Evolutionary conservation across 257 asterid species (phyloP).

Genomic region (Agastache rugosa): DNA sequence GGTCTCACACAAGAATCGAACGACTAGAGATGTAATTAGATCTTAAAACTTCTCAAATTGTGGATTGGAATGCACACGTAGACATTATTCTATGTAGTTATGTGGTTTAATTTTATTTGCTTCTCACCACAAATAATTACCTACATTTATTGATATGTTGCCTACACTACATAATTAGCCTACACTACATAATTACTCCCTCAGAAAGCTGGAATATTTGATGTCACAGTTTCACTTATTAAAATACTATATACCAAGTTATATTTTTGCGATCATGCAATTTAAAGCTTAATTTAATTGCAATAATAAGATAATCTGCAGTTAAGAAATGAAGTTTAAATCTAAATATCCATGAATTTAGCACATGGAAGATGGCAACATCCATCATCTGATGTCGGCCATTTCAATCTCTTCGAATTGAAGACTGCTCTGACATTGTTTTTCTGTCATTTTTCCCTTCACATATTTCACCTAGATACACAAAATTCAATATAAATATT

Average conservation of each 20-base stretch:
- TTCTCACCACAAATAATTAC: too few species aligned
- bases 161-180: not conserved
- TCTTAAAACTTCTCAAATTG: too few species aligned
- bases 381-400: slow-evolving; percentile 41
- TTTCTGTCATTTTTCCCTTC: not conserved
- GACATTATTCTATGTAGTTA: too few species aligned
- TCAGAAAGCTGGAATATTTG: not conserved
- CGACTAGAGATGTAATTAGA: too few species aligned
- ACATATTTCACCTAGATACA: not conserved
- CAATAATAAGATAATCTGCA: not conserved
- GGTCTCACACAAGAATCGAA: too few species aligned
- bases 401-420: slow-evolving; percentile 15
- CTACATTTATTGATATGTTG: not conserved
- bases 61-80: too few species aligned
- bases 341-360: not conserved
- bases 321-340: not conserved
- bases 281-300: not conserved
- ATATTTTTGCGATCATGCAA: not conserved
- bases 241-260: too few species aligned
- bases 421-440: not conserved
- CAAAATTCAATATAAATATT: too few species aligned
- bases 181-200: not conserved
- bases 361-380: slow-evolving; percentile 38
- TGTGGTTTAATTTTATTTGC: too few species aligned
- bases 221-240: not conserved